Evolutionary conservation across 1,284 basidiomycete genomes (phyloP), one percentile per base, ranked within the genome.

Genomic region (Chiua sp.): DNA sequence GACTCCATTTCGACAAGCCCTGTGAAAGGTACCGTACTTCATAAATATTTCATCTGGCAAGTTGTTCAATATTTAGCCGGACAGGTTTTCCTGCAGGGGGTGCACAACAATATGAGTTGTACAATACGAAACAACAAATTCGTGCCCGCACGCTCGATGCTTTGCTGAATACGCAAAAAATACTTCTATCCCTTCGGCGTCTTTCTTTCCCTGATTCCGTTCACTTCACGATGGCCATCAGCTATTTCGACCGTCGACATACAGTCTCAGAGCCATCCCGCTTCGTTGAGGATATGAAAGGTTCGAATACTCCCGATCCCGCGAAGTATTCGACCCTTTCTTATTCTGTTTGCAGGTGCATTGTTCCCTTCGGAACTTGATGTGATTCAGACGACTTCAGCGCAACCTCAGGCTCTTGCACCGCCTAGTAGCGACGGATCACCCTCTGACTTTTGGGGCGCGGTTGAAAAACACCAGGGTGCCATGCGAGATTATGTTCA

Each of bases 161-260:
- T 13, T 65, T 87, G 4, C 75, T 88, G 44, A 67, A 73, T 10
- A 82, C 86, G 1, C 85, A 87, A 60, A 75, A 75, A 46, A 79
- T 78, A 10, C 78, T 92, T 13, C 78, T 88, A n/a, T 78, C 78
- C 7, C 79, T 92, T 26, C 92, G 88, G 83, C 80, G 85, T 68
- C 63, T 3, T 8, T 68, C 63, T 3, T 72, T 78, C 61, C 71
- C 79, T 2, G 57, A 69, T n/a, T 74, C 71, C 3, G 76, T 88
- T 47, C 82, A 81, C 57, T 79, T 92, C 30, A 68, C 72, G 10
- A 85, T 80, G 2, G 89, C 90, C 0, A 74, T 94, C 23, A 83
- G 84, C 1, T 94, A 94, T 73, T 90, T 85, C 57, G 93, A 94
- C 73, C 80, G 92, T 13, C 76, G 94, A 26, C 81, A 91, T 2